Base-by-base conservation (phyloP, 352 stramenopile genomes). In the Phytophthora citricola region DNA sequence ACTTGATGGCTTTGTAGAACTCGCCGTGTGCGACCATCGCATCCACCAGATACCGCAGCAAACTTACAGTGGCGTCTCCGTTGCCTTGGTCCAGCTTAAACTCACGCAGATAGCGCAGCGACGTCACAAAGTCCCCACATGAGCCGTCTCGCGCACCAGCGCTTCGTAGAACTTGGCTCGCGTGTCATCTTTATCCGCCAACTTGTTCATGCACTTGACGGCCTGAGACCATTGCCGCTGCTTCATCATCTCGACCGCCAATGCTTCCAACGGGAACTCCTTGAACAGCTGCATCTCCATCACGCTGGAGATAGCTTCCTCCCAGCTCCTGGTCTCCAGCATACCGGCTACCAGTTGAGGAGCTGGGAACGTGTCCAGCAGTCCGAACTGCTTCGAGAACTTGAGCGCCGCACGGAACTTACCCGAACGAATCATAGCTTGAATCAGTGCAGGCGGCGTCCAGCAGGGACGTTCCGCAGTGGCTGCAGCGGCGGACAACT, bases 1-100 rank as follows among this genome's bases (percentile, higher is more conserved):
- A 95, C 74, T 95, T 95, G 64, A 95, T 92, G 2, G 88, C 85
- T 63, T 95, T 95, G 84, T 95, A 95, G 45, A 93, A 85, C 53
- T 95, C 88, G 2, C 71, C 60, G 40, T 91, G 81, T 5, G 51
- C 58, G n/a, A 93, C 46, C 84, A 94, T 89, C 6, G 68, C 72
- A 60, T 91, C 75, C 10, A 95, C 72, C 22, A 92, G 50, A 31
- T 85, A 86, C 20, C 71, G 58, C 27, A 94, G 56, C 49, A 95
- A 63, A 9, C 24, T 60, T 10, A 51, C 31, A 34, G 90, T 67
- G 6, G 63, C 73, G 14, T 81, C 68, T 26, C 36, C 58, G 10
- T 79, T 66, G 26, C 61, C 71, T 29, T 70, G 58, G n/a, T 89
- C 75, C 43, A 95, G 55, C 54, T 92, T 93, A 61, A 91, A 92